Evolutionary conservation across 208 protist species (phyloP), one percentile per base, ranked within the genome.

Genomic region (Acanthamoeba triangularis): DNA sequence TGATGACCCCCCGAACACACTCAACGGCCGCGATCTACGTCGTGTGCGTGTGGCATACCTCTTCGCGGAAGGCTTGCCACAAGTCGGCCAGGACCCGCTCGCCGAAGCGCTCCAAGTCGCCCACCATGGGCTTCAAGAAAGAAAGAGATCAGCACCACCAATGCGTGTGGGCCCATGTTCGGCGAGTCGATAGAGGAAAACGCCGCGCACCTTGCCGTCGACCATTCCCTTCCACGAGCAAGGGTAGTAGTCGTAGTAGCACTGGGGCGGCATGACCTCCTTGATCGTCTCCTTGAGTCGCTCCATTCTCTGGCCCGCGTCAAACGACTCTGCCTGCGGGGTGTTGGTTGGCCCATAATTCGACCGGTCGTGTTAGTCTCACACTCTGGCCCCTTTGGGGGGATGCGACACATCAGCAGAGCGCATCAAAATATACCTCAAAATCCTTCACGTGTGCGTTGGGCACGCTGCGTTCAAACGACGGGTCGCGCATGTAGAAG

Each of bases 401-500:
- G 4, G 54, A 11, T 59, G 18, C 13, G 2, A 59, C 54, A 23
- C 54, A 0, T 23, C 54, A 59, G 14, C 52, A 49, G 16, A 85
- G 14, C 8, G 1, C 16, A 20, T 56, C 33, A 56, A 14, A 44
- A 78, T 20, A 8, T 63, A 25, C 54, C 16, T 94, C 96, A 14
- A 97, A 97, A 35, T 90, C 65, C n/a, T 61, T 30, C 47, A 18
- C 23, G n/a, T 91, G 59, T 16, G n/a, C 20, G 33, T 61, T n/a
- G 25, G 84, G 84, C 84, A 91, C 56, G 54, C 54, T 91, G 23
- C 84, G 52, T 35, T 91, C 84, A 35, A 91, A 91, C 35, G 56
- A 49, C 1, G 90, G 35, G 41, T 97, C 87, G 74, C 96, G 97
- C 23, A 97, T 59, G 95, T 99, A 99, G 95, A 99, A 99, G 30